Evolutionary conservation across 129 eudicot genomes (phyloP).

Genomic region (Smallanthus sonchifolius): DNA sequence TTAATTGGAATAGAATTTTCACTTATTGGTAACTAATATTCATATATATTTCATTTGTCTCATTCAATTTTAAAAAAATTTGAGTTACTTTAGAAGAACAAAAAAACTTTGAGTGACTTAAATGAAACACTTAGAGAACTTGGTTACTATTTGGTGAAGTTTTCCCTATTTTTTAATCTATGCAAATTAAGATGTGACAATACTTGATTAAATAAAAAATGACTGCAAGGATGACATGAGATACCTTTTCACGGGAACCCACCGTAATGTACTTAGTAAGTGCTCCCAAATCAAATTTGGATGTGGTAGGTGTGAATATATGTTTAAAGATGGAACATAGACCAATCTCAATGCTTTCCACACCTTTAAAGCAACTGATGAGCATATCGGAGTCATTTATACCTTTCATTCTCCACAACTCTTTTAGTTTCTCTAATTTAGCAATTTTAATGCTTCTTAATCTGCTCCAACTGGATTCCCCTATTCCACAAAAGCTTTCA

Average conservation of each 20-base stretch:
- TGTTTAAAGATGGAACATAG: not conserved
- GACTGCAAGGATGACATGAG: not conserved
- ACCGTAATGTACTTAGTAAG: not conserved
- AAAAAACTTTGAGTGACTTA: no score
- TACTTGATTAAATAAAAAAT: no score
- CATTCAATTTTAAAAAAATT: no score
- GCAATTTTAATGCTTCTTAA: not conserved
- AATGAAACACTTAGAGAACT: no score
- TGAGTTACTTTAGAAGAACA: no score
- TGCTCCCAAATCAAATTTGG: not conserved
- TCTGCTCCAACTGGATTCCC: not conserved
- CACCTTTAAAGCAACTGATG: not conserved
- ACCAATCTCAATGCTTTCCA: not conserved
- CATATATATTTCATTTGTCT: no score
- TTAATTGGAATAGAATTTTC: no score
- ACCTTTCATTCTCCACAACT: not conserved
- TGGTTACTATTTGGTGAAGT: no score
- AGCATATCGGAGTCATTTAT: not conserved
- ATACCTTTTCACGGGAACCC: not conserved
- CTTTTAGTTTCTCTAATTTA: not conserved
- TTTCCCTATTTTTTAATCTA: no score
- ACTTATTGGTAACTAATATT: no score
- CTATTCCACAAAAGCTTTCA: not conserved
- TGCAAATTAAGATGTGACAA: no score
- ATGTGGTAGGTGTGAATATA: constrained; percentile 1